Evolutionary conservation across 1,284 basidiomycete species (phyloP).

Genomic region (Caloboletus inedulis): DNA sequence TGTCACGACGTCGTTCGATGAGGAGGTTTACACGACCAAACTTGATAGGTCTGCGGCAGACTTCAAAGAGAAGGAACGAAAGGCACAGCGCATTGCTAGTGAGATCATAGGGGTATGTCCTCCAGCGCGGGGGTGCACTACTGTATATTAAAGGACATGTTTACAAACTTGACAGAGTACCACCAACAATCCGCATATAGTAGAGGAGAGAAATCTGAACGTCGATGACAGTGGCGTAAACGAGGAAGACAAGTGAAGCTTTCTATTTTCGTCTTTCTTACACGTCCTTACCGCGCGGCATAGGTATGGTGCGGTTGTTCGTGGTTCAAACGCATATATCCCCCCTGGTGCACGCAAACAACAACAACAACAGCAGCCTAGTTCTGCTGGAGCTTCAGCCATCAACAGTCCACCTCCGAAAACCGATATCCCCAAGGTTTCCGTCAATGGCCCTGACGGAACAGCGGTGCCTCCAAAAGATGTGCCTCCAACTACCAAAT

Average conservation of each 20-base stretch:
- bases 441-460: constrained; percentile 70
- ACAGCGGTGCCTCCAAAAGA: constrained; percentile 39
- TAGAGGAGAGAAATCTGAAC: constrained; percentile 82
- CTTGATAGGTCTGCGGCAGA: constrained; percentile 83
- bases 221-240: constrained; percentile 73
- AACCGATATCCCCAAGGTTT: constrained; percentile 62
- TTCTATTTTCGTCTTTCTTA: constrained; percentile 13
- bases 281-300: constrained; percentile 13
- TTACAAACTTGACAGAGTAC: constrained; percentile 45
- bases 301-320: constrained; percentile 91
- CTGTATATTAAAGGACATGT: background rate
- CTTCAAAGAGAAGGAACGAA: constrained; percentile 85
- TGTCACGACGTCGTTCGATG: constrained; percentile 88
- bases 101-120: constrained; percentile 81
- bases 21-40: constrained; percentile 94
- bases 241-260: constrained; percentile 89
- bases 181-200: constrained; percentile 80
- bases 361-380: constrained; percentile 27
- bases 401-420: constrained; percentile 38
- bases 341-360: constrained; percentile 79
- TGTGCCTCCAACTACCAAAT: constrained; percentile 47
- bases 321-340: constrained; percentile 86
- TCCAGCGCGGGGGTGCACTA: background rate
- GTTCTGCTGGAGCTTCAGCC: constrained; percentile 21
- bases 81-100: constrained; percentile 85